Base-by-base conservation (phyloP, 2,329 filamentous ascomycete genomes). In the Aphanocladium album region DNA sequence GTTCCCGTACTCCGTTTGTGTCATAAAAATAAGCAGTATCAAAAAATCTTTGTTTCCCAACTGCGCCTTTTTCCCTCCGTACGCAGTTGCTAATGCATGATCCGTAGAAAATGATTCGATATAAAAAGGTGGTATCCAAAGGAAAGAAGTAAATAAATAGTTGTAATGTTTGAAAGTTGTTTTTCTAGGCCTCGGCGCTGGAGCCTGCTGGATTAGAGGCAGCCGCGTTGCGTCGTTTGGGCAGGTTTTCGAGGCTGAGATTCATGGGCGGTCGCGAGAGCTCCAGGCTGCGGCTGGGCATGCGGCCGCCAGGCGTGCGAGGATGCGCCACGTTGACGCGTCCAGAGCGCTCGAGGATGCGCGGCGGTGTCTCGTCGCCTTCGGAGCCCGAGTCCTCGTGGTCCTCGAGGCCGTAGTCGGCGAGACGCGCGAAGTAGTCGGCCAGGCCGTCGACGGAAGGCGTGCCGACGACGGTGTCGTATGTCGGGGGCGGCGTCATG, bases 361-460 rank as follows among this genome's bases (percentile, higher is more conserved):
- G 73, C 30, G 76, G 71, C 55, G 72, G 76, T 19, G 72, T 71
- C n/a, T 79, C 77, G n/a, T 78, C 76, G 2, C 70, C 72, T 12
- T 77, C 77, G 1, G 75, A 78, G 17, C 71, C 72, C 1, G 74
- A 75, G 7, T 78, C 77, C 0, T 77, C 75, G 1, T 73, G 66
- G 17, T 71, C 72, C 14, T 72, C 68, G 21, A 77, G 76, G 2
- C 91, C 88, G 60, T 90, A 89, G 64, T 91, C 83, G 0, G 89
- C 89, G 43, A 96, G 76, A 1, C 93, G 85, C 0, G 88, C 80
- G 71, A 97, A 97, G 73, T 97, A 97, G 69, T 96, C 93, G 1
- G 91, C 89, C 51, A 96, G 73, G 0, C 87, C 74, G 77, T 92
- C 73, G 71, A 91, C 79, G 75, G 86, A 80, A 25, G 84, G 78